Conservation (phyloP, 805 yeast genomes). For the Pichia heedii region DNA sequence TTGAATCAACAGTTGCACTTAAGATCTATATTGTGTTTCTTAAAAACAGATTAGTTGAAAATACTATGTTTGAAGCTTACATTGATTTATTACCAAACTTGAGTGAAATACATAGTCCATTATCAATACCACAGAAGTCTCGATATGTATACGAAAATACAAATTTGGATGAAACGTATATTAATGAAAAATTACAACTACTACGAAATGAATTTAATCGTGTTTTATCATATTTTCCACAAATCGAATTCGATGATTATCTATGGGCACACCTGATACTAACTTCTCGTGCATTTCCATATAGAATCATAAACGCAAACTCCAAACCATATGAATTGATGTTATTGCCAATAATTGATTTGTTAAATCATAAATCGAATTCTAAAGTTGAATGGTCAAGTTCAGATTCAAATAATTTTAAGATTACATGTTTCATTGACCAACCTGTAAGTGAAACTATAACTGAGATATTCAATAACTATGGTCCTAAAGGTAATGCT, state of each 20-base stretch:
- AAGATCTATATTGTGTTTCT: slow-evolving; percentile 16
- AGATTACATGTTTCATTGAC: background rate
- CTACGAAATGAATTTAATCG: slow-evolving; percentile 48
- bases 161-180: slow-evolving; percentile 55
- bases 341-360: slow-evolving; percentile 69
- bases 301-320: slow-evolving; percentile 35
- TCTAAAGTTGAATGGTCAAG: slow-evolving; percentile 57
- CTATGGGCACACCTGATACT: slow-evolving; percentile 69
- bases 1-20: slow-evolving; percentile 8
- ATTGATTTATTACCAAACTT: slow-evolving; percentile 37
- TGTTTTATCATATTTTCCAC: slow-evolving; percentile 2
- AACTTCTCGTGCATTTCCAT: slow-evolving; percentile 78
- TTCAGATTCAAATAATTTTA: slow-evolving; percentile 13
- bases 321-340: slow-evolving; percentile 31
- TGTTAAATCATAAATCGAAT: slow-evolving; percentile 61
- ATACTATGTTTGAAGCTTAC: slow-evolving; percentile 29
- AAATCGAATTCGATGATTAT: slow-evolving; percentile 41
- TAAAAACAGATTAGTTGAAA: background rate
- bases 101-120: slow-evolving; percentile 47
- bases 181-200: slow-evolving; percentile 32
- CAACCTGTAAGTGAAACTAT: slow-evolving; percentile 16
- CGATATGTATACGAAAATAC: slow-evolving; percentile 23
- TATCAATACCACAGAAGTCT: slow-evolving; percentile 48
- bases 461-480: slow-evolving; percentile 63
- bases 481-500: slow-evolving; percentile 83